Conservation (phyloP, 1,284 basidiomycete genomes). For the Megacollybia platyphylla region DNA sequence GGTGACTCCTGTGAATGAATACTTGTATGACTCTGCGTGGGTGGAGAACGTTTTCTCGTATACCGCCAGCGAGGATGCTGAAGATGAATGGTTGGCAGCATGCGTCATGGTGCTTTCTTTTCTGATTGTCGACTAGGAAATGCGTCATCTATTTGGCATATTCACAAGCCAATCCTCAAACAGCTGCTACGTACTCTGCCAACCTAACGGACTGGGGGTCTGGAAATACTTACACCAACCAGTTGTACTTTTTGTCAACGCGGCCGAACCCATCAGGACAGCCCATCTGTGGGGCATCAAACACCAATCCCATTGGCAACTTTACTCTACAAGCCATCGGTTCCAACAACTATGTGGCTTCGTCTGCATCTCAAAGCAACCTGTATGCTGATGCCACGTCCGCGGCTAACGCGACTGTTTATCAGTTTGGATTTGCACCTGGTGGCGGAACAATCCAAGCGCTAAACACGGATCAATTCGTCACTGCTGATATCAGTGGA, state of each 20-base stretch:
- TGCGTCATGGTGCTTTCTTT: too few relatives aligned
- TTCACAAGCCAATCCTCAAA: slow-evolving; percentile 14
- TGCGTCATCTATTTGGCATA: slow-evolving; percentile 19
- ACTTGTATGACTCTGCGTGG: slow-evolving; percentile 20
- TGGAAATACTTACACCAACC: slow-evolving; percentile 18
- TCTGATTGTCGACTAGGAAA: slow-evolving; percentile 9
- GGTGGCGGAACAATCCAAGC: slow-evolving; percentile 17
- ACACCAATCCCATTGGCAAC: slow-evolving; percentile 15
- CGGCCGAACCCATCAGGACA: slow-evolving; percentile 13
- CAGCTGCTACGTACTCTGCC: slow-evolving; percentile 15
- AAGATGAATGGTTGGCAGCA: slow-evolving; percentile 14
- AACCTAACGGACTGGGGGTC: slow-evolving; percentile 18
- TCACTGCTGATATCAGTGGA: slow-evolving; percentile 18
- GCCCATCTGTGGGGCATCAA: slow-evolving; percentile 11
- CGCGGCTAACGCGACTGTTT: slow-evolving; percentile 12
- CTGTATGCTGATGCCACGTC: slow-evolving; percentile 12
- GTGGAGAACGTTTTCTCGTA: slow-evolving; percentile 15
- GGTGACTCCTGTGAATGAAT: slow-evolving; percentile 20
- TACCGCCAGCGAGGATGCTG: slow-evolving; percentile 15
- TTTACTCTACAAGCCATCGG: slow-evolving; percentile 14
- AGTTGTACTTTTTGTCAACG: slow-evolving; percentile 19
- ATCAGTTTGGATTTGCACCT: slow-evolving; percentile 16
- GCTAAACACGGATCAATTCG: slow-evolving; percentile 13
- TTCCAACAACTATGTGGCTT: slow-evolving; percentile 13
- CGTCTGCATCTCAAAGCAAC: slow-evolving; percentile 10